These are phyloP conservation scores for Neonectria punicea DNA, from an alignment of 2,329 filamentous ascomycete genomes.

Conservation along the genomic window DNA sequence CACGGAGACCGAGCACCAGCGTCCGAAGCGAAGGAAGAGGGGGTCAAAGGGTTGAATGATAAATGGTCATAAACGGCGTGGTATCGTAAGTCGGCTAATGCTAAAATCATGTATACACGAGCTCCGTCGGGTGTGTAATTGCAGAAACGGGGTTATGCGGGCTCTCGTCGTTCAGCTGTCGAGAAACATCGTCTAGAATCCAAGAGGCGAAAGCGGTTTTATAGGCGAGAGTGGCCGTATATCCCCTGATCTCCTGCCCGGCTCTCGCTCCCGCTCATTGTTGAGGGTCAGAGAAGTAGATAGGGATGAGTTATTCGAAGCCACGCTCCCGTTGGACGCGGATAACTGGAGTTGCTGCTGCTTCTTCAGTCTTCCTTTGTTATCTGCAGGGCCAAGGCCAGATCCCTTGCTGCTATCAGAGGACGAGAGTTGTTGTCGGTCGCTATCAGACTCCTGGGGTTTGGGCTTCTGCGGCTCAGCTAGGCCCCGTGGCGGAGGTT, in stretches of 20 bases:
- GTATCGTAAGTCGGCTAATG: constrained; percentile 46
- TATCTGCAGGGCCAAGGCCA: constrained; percentile 37
- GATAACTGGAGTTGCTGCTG: constrained; percentile 57
- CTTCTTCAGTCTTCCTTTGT: constrained; percentile 52
- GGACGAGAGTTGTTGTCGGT: constrained; percentile 59
- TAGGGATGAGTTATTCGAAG: constrained; percentile 55
- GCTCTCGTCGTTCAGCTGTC: constrained; percentile 12
- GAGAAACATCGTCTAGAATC: constrained; percentile 55
- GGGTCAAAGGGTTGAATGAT: constrained; percentile 27
- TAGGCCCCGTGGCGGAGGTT: constrained; percentile 64
- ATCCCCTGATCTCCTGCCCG: constrained; percentile 49
- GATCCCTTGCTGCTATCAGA: constrained; percentile 72
- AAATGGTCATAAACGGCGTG: constrained; percentile 48
- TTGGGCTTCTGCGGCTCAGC: constrained; percentile 48
- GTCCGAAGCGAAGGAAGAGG: constrained; percentile 27
- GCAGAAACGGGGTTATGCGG: constrained; percentile 20
- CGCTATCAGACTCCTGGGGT: constrained; percentile 34
- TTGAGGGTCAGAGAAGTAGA: constrained; percentile 60
- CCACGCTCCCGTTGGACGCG: constrained; percentile 56
- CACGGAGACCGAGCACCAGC: constrained; percentile 28
- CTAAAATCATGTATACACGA: constrained; percentile 30
- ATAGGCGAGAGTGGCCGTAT: constrained; percentile 71
- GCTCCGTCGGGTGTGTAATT: constrained; percentile 23
- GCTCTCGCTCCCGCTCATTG: constrained; percentile 51
- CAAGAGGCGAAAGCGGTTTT: constrained; percentile 71